Percentiles rank a stretch among this genome's conserved stretches.
These are phyloP conservation scores for Fusarium compactum DNA, from an alignment of 2,329 filamentous ascomycete genomes.

Conservation along the genomic window DNA sequence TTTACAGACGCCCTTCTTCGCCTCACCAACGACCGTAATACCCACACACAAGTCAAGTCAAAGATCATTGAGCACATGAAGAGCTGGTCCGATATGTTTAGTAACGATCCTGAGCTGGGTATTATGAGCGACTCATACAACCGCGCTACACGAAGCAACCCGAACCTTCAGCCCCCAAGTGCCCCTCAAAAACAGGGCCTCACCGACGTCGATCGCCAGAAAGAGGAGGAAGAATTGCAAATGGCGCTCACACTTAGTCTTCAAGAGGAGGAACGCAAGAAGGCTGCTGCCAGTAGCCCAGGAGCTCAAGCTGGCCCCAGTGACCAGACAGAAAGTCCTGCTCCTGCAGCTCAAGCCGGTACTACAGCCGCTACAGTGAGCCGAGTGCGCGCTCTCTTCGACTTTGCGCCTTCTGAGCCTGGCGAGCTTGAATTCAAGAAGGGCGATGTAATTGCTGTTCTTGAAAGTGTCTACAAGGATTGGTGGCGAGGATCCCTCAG, in stretches of 20 bases:
- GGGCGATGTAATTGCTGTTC: slow-evolving; percentile 95
- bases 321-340: slow-evolving; percentile 58
- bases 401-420: slow-evolving; percentile 93
- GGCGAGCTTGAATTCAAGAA: slow-evolving; percentile 97
- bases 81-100: slow-evolving; percentile 96
- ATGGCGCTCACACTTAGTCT: slow-evolving; percentile 94
- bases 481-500: slow-evolving; percentile 98
- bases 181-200: slow-evolving; percentile 94
- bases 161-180: slow-evolving; percentile 88
- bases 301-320: slow-evolving; percentile 51
- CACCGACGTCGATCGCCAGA: slow-evolving; percentile 88
- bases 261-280: slow-evolving; percentile 82
- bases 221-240: slow-evolving; percentile 97
- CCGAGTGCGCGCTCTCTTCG: slow-evolving; percentile 90
- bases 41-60: slow-evolving; percentile 94
- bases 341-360: slow-evolving; percentile 75
- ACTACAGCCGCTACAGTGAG: slow-evolving; percentile 97
- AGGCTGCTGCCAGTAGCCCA: slow-evolving; percentile 55
- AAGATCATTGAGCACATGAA: slow-evolving; percentile 98
- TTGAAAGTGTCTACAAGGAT: slow-evolving; percentile 98
- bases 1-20: slow-evolving; percentile 95
- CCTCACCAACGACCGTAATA: slow-evolving; percentile 93
- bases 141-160: slow-evolving; percentile 86
- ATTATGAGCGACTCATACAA: slow-evolving; percentile 98
- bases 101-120: slow-evolving; percentile 87